Evolutionary conservation across 2,329 filamentous ascomycete genomes (phyloP).

Genomic region (Achaetomium macrosporum): DNA sequence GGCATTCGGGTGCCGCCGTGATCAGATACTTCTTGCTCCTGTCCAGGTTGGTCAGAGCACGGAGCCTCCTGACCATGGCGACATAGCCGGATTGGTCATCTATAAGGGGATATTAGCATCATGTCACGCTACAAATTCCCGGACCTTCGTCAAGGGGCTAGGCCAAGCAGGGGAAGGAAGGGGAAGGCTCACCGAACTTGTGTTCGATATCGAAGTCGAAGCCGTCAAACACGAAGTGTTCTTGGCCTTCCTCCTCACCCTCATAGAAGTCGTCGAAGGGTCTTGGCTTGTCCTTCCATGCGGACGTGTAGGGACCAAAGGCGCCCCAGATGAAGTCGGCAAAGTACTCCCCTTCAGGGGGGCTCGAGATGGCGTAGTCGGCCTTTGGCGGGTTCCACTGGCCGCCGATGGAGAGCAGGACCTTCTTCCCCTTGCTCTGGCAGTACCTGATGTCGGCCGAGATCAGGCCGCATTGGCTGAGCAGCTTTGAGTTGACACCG

Average conservation of each 20-base stretch:
- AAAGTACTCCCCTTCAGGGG: constrained; percentile 30
- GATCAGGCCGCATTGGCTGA: constrained; percentile 30
- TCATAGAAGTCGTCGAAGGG: constrained; percentile 36
- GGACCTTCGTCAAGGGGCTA: no score
- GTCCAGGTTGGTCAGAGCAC: constrained; percentile 13
- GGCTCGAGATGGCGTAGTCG: constrained; percentile 33
- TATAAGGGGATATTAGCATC: constrained; percentile 12
- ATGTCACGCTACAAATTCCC: no score
- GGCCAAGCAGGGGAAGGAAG: no score
- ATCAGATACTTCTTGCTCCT: constrained; percentile 36
- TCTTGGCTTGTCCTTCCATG: constrained; percentile 30
- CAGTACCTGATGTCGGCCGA: constrained; percentile 39
- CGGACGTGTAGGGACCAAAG: constrained; percentile 32
- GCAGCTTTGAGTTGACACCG: constrained; percentile 27
- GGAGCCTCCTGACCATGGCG: constrained; percentile 27
- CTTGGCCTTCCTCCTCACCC: constrained; percentile 7
- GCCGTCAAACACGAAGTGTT: constrained; percentile 42
- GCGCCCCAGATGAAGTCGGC: constrained; percentile 35
- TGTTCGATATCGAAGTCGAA: constrained; percentile 48
- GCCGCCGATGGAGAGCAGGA: constrained; percentile 60
- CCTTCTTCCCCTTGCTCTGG: constrained; percentile 54
- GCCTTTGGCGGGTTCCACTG: constrained; percentile 26
- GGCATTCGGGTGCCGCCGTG: constrained; percentile 42
- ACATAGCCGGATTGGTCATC: constrained; percentile 26
- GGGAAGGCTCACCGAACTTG: constrained; percentile 19